phyloP scores from a whole-genome alignment of 257 asterid species.

The Primulina huaijiensis region DNA sequence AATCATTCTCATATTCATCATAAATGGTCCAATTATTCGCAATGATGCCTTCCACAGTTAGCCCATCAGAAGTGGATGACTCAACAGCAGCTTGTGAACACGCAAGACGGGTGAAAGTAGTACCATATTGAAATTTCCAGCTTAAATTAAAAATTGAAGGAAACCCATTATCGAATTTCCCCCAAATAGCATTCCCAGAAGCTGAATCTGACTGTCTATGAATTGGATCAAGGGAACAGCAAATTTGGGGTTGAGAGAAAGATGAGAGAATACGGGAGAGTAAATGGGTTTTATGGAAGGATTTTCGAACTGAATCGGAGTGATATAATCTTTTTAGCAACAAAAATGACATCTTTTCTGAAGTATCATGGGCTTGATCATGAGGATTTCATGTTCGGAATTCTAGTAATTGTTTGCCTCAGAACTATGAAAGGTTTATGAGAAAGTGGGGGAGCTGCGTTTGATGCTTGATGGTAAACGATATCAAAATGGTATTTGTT shows the following conservation, averaged over 20 bases:
- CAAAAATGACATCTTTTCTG: constrained; percentile 44
- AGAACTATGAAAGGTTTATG: constrained; percentile 33
- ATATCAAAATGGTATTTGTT: no score
- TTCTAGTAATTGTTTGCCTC: no score
- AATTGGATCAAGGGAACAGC: constrained; percentile 25
- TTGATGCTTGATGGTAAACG: no score
- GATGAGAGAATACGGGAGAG: constrained; percentile 28
- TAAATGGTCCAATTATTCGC: constrained; percentile 70
- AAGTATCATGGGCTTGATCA: constrained; percentile 19
- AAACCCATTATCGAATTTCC: constrained; percentile 22
- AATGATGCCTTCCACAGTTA: constrained; percentile 71
- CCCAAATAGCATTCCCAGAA: constrained; percentile 20
- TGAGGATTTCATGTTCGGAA: background rate
- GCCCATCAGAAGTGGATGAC: constrained; percentile 73
- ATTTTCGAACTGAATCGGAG: constrained; percentile 30
- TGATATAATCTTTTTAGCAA: constrained; percentile 35
- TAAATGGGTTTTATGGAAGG: constrained; percentile 21
- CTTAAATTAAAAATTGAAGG: constrained; percentile 25
- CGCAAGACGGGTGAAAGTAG: constrained; percentile 31
- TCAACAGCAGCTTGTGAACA: constrained; percentile 57
- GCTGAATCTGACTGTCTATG: constrained; percentile 21
- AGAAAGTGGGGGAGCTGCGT: background rate
- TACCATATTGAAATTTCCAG: constrained; percentile 30
- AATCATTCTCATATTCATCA: constrained; percentile 75
- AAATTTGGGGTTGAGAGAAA: constrained; percentile 30